These are phyloP conservation scores for Syzygium grande DNA, from an alignment of 345 rosid genomes.

Conservation along the genomic window DNA sequence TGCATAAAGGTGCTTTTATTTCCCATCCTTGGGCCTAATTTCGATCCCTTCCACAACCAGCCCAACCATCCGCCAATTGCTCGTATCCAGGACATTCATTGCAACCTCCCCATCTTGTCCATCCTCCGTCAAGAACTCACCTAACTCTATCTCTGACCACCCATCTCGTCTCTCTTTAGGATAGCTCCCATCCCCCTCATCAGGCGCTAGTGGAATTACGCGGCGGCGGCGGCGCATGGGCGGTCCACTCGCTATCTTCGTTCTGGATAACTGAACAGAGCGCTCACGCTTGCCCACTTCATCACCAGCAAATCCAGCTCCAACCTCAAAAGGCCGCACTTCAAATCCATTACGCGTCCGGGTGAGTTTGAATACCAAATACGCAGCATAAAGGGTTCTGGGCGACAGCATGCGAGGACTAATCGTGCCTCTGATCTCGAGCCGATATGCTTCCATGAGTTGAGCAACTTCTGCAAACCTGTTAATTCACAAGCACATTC, in stretches of 20 bases:
- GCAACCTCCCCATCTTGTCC: constrained; percentile 10
- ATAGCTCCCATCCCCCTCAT: not conserved
- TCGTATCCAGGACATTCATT: constrained; percentile 5
- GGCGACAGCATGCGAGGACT: not conserved
- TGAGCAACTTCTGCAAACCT: not conserved
- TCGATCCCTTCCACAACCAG: not conserved
- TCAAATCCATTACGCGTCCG: not conserved
- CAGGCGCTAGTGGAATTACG: not conserved
- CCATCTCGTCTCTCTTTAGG: not conserved
- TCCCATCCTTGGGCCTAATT: not conserved
- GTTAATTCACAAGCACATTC: not conserved
- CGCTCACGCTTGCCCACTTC: not conserved
- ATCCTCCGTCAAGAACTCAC: constrained; percentile 9
- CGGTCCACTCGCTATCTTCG: not conserved
- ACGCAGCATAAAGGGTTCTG: not conserved
- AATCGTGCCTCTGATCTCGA: not conserved
- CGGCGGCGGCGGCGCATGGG: rapidly evolving
- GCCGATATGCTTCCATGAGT: not conserved
- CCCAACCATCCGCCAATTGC: constrained; percentile 1
- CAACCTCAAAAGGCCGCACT: not conserved
- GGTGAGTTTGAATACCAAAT: not conserved
- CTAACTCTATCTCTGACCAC: constrained; percentile 25
- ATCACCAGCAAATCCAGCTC: not conserved
- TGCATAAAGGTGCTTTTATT: not conserved
- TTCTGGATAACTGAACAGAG: not conserved